Evolutionary conservation across 306 rosid species (phyloP).

Genomic region (Alnus glutinosa): DNA sequence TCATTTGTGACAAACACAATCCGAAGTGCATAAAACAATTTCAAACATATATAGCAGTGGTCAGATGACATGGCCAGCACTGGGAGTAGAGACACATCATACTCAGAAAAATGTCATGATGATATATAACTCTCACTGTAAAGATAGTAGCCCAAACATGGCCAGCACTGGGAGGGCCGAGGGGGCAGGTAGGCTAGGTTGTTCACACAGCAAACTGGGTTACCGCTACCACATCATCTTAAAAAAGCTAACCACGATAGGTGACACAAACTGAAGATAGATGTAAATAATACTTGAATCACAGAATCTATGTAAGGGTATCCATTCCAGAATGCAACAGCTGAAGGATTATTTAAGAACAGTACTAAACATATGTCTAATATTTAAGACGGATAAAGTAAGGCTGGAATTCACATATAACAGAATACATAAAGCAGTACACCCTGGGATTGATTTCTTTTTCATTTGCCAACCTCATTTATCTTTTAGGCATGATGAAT

Average conservation of each 20-base stretch:
- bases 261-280: neutral
- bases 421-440: neutral
- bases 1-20: neutral
- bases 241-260: neutral
- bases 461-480: neutral
- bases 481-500: neutral
- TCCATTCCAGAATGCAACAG: neutral
- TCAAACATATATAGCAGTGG: neutral
- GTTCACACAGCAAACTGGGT: constrained; percentile 10
- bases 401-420: neutral
- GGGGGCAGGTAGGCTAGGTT: constrained; percentile 10
- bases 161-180: neutral
- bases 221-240: neutral
- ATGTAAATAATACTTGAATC: neutral
- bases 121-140: neutral
- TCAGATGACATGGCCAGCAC: neutral
- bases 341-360: neutral
- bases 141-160: neutral
- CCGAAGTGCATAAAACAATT: neutral
- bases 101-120: neutral
- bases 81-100: neutral
- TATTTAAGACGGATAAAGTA: constrained; percentile 15
- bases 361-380: neutral
- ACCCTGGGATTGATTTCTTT: neutral
- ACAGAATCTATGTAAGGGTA: neutral